A percentile compares a stretch with the other conserved stretches of the same genome.
phyloP scores from a whole-genome alignment of 768 basidiomycete genomes.

The Kwoniella dejecticola region DNA sequence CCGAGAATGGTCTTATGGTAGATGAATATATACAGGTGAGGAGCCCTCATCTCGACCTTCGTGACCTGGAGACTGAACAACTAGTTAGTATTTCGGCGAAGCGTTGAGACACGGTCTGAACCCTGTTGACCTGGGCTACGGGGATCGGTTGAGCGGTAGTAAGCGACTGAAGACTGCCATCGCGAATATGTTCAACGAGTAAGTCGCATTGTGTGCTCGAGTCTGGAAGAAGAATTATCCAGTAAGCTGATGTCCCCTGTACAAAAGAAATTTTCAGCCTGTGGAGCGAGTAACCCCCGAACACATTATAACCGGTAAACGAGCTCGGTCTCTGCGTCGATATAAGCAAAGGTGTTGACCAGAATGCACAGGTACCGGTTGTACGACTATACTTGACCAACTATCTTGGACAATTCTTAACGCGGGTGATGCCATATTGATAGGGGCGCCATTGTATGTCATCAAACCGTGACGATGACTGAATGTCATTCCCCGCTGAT shows the following conservation, averaged over 20 bases:
- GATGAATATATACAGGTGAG: not conserved
- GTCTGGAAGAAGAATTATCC: no score
- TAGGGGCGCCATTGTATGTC: not conserved
- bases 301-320: not conserved
- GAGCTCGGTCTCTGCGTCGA: no score
- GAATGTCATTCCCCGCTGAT: not conserved
- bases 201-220: no score
- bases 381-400: not conserved
- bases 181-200: not conserved
- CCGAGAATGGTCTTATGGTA: not conserved
- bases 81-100: not conserved
- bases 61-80: not conserved
- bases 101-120: not conserved
- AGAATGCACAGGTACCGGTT: not conserved
- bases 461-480: not conserved
- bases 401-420: not conserved
- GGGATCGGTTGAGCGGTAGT: not conserved
- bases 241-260: no score
- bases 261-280: not conserved
- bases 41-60: not conserved
- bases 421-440: not conserved
- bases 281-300: not conserved
- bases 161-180: not conserved
- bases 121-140: not conserved
- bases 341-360: no score